A percentile compares a stretch with the other conserved stretches of the same genome.
phyloP scores from a whole-genome alignment of 148 eudicot species.

The Selenicereus undatus region DNA sequence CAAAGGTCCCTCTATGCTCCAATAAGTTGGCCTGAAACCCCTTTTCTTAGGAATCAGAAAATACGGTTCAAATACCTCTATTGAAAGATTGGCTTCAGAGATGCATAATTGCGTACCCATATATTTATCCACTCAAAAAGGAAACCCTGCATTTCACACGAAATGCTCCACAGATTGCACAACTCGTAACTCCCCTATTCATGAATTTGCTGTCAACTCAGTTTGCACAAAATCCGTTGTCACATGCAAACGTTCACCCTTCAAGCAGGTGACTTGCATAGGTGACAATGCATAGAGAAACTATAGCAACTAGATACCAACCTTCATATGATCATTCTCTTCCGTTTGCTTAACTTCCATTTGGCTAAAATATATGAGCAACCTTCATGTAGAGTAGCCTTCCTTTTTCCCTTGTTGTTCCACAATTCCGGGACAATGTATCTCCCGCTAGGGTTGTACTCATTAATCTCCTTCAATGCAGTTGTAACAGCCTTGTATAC shows the following conservation, averaged over 20 bases:
- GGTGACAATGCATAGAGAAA: slow-evolving; percentile 1
- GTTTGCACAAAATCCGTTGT: too few relatives aligned
- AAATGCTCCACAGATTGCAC: not conserved
- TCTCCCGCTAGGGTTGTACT: slow-evolving; percentile 60
- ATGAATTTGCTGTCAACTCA: too few relatives aligned
- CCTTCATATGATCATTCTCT: slow-evolving; percentile 26
- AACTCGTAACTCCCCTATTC: too few relatives aligned
- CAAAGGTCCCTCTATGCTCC: too few relatives aligned
- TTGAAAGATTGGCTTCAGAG: not conserved
- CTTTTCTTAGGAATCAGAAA: too few relatives aligned
- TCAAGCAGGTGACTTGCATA: not conserved
- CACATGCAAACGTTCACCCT: too few relatives aligned
- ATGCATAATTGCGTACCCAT: too few relatives aligned
- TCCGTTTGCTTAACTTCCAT: slow-evolving; percentile 39
- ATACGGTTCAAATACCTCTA: not conserved
- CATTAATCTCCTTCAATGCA: slow-evolving; percentile 52
- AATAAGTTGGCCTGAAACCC: too few relatives aligned
- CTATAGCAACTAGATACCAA: slow-evolving; percentile 15
- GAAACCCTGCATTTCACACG: not conserved
- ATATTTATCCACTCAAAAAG: not conserved
- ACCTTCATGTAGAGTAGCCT: slow-evolving; percentile 51
- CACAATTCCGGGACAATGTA: slow-evolving; percentile 44
- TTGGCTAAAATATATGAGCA: slow-evolving; percentile 30
- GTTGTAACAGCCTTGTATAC: slow-evolving; percentile 40
- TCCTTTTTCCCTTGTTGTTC: slow-evolving; percentile 44